These are phyloP conservation scores for Fomitopsis palustris DNA, from an alignment of 1,284 basidiomycete species.

Conservation along the genomic window DNA sequence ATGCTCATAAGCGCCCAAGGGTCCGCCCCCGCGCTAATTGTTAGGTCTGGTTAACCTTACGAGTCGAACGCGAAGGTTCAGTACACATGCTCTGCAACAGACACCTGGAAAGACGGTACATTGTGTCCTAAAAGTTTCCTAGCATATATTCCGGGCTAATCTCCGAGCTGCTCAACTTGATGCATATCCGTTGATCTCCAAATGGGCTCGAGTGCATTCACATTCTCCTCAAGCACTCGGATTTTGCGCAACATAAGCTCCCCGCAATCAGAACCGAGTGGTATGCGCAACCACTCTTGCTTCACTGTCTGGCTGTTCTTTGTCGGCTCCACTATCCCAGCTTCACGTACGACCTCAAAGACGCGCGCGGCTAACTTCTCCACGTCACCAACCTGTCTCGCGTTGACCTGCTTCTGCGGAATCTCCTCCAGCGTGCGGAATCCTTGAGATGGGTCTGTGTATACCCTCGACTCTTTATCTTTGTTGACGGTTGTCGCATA, in stretches of 20 bases:
- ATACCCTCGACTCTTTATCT: conserved; percentile 8
- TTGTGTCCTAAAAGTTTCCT: too few relatives aligned
- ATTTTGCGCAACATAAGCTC: conserved; percentile 1
- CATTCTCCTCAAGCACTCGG: conserved; percentile 14
- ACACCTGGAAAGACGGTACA: too few relatives aligned
- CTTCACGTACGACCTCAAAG: conserved; percentile 23
- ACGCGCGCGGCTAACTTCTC: conserved; percentile 20
- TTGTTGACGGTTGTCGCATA: conserved; percentile 9
- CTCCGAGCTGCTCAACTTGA: too few relatives aligned
- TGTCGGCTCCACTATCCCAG: conserved; percentile 13
- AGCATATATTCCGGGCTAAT: too few relatives aligned
- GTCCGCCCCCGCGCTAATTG: too few relatives aligned
- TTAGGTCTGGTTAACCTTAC: too few relatives aligned
- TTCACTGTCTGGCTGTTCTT: conserved; percentile 7
- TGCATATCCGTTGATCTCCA: conserved; percentile 24
- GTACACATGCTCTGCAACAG: too few relatives aligned
- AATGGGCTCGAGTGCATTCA: conserved; percentile 19
- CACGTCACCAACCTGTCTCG: conserved; percentile 19
- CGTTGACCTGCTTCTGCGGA: conserved; percentile 5
- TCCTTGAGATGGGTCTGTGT: conserved; percentile 20
- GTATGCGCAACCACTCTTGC: conserved; percentile 2
- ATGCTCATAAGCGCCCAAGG: too few relatives aligned
- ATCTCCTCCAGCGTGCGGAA: conserved; percentile 10
- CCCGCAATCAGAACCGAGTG: conserved; percentile 5
- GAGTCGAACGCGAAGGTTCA: too few relatives aligned